These are phyloP conservation scores for Silene uniflora DNA, from an alignment of 148 eudicot species.

Conservation along the genomic window DNA sequence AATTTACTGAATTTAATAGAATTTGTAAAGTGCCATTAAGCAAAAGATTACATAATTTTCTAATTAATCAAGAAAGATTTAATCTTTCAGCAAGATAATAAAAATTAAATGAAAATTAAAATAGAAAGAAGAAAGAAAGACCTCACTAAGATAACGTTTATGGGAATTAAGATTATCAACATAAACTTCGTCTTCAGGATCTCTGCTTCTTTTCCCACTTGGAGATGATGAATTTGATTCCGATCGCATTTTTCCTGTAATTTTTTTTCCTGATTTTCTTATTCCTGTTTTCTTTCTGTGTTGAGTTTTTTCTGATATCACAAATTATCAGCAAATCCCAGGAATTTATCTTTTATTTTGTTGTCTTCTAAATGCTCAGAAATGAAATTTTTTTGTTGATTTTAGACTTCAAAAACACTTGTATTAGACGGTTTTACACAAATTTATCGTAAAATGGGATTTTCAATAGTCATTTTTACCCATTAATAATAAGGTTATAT, in stretches of 20 bases:
- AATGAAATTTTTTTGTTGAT: too few relatives aligned
- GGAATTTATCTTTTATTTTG: too few relatives aligned
- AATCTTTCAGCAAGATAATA: background rate
- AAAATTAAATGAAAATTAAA: background rate
- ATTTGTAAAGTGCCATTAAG: background rate
- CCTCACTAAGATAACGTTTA: slow-evolving; percentile 96
- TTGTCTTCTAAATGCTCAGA: too few relatives aligned
- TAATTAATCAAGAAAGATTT: background rate
- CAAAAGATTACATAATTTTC: background rate
- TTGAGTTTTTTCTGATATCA: too few relatives aligned
- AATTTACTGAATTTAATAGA: background rate
- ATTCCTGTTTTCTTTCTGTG: background rate
- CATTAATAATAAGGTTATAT: too few relatives aligned
- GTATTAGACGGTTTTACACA: too few relatives aligned
- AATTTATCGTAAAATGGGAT: too few relatives aligned
- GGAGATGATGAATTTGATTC: slow-evolving; percentile 58
- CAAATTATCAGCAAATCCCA: too few relatives aligned
- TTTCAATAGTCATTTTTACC: too few relatives aligned
- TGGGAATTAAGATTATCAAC: slow-evolving; percentile 88
- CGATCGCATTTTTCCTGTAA: slow-evolving; percentile 40
- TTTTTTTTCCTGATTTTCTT: background rate
- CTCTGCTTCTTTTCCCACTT: slow-evolving; percentile 66
- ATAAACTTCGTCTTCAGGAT: slow-evolving; percentile 95
- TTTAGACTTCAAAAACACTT: too few relatives aligned
- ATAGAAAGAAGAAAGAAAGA: background rate